Conservation (phyloP, 495 filamentous ascomycete genomes). For the Xylaria nigripes region DNA sequence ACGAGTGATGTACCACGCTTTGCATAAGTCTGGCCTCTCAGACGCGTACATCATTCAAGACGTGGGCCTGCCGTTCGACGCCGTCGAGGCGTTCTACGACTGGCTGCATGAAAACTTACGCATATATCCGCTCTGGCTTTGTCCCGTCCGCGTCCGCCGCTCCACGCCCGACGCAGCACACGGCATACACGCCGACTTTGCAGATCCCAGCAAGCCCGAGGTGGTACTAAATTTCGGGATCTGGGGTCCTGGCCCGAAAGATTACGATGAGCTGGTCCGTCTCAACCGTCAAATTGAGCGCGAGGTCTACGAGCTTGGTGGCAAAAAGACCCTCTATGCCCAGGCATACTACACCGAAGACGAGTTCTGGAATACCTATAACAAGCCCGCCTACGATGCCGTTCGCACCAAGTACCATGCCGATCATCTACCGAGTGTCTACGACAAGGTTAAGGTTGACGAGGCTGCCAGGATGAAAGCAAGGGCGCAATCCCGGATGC, state of each 20-base stretch:
- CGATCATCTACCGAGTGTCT: conserved; percentile 39
- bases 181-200: conserved; percentile 32
- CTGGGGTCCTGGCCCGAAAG: conserved; percentile 33
- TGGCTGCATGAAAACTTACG: conserved; percentile 33
- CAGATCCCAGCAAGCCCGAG: conserved; percentile 17
- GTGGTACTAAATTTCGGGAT: conserved; percentile 42
- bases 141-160: conserved; percentile 38
- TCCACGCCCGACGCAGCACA: conserved; percentile 27
- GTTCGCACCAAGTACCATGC: conserved; percentile 42
- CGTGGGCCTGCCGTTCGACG: conserved; percentile 39
- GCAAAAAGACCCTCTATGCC: conserved; percentile 47
- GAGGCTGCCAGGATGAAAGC: conserved; percentile 21
- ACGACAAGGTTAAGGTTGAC: conserved; percentile 45
- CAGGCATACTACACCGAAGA: conserved; percentile 48
- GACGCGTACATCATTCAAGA: conserved; percentile 47
- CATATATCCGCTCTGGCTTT: conserved; percentile 51
- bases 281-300: conserved; percentile 54
- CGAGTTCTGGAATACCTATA: conserved; percentile 47
- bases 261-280: conserved; percentile 28
- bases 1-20: conserved; percentile 48
- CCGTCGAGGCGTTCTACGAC: conserved; percentile 33
- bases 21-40: conserved; percentile 42
- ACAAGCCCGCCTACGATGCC: conserved; percentile 39
- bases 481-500: conserved; percentile 18
- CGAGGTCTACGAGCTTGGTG: conserved; percentile 49